Evolutionary conservation across 768 basidiomycete genomes (phyloP), one percentile per base, ranked within the genome.

Genomic region (Imleria badia): DNA sequence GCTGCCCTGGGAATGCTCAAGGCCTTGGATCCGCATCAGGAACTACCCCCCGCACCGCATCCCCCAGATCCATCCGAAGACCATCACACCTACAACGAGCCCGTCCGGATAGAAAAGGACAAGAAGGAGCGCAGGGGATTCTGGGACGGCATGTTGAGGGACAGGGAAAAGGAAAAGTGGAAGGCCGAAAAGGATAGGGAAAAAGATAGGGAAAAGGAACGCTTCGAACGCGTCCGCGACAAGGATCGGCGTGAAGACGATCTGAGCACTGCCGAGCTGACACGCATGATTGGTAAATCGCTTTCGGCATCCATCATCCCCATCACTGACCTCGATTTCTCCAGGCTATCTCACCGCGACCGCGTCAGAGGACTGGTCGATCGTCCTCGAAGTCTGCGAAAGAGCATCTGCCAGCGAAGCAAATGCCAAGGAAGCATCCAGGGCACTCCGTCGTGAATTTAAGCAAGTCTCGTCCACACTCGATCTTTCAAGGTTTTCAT

Each of bases 331-430:
- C 38, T 1, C 26, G 13, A 31, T 29, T n/a, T 23, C 9, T 6
- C 13, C 43, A 90, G 89, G 87, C 0, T 90, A 81, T 62, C 75
- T 91, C 15, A 87, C 88, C 2, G 88, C 87, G 0, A 90, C 87
- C 0, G 78, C 86, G 1, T 86, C 90, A 4, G 90, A 93, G 66
- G 89, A 93, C 65, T 91, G 89, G 86, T 70, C 79, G 0, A 78
- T 92, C 30, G 87, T 94, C 0, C 76, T 93, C 46, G 91, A 93
- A 50, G 89, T 94, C 15, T 94, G 90, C 63, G 93, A 96, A 50
- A 78, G 89, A 33, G 89, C 90, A 5, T 89, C 89, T 1, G 70
- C 81, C 3, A 87, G 65, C 61, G 90, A 94, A 52, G 66, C 72
- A 10, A 84, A 85, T 49, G 89, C 91, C 11, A 94, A 89, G 66